Evolutionary conservation across 768 basidiomycete species (phyloP).

Genomic region (Kwoniella mangroviensis): DNA sequence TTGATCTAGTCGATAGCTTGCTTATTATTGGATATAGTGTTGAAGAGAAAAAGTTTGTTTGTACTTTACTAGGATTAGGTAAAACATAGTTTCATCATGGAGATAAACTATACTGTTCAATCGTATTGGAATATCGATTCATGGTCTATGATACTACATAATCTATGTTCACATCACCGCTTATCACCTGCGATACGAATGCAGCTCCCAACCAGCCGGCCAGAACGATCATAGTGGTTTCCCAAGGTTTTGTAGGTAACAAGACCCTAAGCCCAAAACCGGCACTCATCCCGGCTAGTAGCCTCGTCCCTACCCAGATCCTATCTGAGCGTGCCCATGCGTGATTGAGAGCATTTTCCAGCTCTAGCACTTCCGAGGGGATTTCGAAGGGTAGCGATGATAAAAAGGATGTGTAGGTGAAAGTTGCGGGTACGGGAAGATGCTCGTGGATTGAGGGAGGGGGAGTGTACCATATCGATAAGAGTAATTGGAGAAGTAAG

Average conservation of each 20-base stretch:
- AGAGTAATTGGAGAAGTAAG: conserved; percentile 51
- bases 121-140: not conserved
- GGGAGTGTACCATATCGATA: conserved; percentile 52
- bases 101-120: not conserved
- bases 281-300: conserved; percentile 56
- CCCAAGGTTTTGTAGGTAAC: conserved; percentile 52
- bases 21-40: not conserved
- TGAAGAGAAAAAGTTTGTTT: not conserved
- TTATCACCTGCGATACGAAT: conserved; percentile 2
- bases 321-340: conserved; percentile 22
- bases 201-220: conserved; percentile 48
- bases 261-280: conserved; percentile 55
- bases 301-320: conserved; percentile 49
- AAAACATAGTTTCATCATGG: no score
- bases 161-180: not conserved
- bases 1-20: not conserved
- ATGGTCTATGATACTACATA: not conserved
- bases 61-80: no score
- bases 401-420: not conserved
- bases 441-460: conserved; percentile 6
- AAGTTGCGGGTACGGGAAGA: conserved; percentile 1
- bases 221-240: conserved; percentile 50
- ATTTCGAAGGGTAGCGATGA: not conserved
- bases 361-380: not conserved
- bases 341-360: conserved; percentile 7